Percentiles rank a stretch among this genome's conserved stretches.
Conservation (phyloP, 2,329 filamentous ascomycete genomes). For the Neonectria hederae region DNA sequence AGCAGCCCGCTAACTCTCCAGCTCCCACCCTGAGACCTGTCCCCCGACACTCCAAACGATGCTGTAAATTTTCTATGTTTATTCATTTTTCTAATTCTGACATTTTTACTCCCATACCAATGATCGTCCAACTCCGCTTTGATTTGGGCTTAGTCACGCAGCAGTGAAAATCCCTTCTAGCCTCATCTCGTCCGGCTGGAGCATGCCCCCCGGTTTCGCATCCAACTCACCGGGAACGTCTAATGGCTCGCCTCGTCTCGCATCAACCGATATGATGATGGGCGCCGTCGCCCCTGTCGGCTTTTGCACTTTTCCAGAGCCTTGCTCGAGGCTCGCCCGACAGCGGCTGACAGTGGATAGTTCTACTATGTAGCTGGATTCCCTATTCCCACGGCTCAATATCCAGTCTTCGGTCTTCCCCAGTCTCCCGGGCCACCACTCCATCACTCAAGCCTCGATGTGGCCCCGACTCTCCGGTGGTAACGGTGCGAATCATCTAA, state of each 20-base stretch:
- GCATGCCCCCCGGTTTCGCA: conserved; percentile 30
- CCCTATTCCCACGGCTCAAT: conserved; percentile 31
- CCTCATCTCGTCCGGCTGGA: conserved; percentile 3
- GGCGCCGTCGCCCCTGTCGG: conserved; percentile 32
- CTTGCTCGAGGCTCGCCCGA: conserved; percentile 12
- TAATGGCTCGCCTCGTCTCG: conserved; percentile 44
- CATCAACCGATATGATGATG: conserved; percentile 42
- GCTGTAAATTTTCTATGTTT: not conserved
- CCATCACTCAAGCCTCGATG: conserved; percentile 7
- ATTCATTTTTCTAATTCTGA: not conserved
- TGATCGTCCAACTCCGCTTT: conserved; percentile 10
- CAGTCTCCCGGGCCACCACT: conserved; percentile 5
- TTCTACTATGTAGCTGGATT: conserved; percentile 29
- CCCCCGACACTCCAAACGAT: not conserved
- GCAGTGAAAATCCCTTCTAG: not conserved
- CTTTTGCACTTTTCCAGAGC: conserved; percentile 14
- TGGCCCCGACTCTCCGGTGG: conserved; percentile 29
- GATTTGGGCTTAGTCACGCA: not conserved
- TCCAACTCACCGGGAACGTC: conserved; percentile 40
- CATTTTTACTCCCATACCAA: not conserved
- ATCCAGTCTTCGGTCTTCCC: conserved; percentile 24
- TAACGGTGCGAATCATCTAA: conserved; percentile 27
- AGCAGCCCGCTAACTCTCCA: conserved; percentile 20
- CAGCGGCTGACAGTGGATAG: not conserved
- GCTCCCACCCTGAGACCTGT: conserved; percentile 10